Base-by-base conservation (phyloP, 2,329 filamentous ascomycete genomes). In the Aspergillus sergii region DNA sequence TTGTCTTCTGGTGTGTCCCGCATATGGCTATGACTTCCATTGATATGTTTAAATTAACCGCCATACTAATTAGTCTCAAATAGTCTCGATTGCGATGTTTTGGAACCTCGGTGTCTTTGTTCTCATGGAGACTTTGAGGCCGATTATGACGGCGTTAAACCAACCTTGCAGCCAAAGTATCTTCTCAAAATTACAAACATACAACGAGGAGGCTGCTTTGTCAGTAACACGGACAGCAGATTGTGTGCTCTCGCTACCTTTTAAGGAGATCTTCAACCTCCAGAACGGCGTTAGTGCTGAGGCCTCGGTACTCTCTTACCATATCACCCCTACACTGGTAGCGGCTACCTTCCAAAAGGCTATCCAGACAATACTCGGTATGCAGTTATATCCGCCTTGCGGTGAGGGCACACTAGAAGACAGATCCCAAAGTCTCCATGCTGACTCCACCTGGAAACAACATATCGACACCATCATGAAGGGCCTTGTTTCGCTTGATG, bases 81-180 rank as follows among this genome's bases (percentile, higher is more conserved):
- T 6, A 71, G 71, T 69, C 8, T 70, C 65, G 2, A 60, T 71
- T 46, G 48, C 60, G 8, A 60, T 63, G 34, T 67, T 68, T 16
- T 72, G 71, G 71, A 62, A 66, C 21, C 59, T 71, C 9, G 69
- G 69, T 1, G 48, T 68, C 2, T 65, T 72, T 46, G 60, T 67
- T 6, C 36, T 72, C 3, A 61, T 36, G 5, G 65, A 71, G n/a
- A 26, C 45, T 46, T 1, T 69, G 21, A 30, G 62, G 3, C 53
- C 67, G 11, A 53, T 59, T 21, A 19, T 26, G 16, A 34, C 3
- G 4, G n/a, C 6, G 36, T 1, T 9, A 11, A 9, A 19, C 23
- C 32, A n/a, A 5, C 10, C 21, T 11, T 55, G 21, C 10, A 39
- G 12, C 14, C 32, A 10, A 11, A 21, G 14, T 36, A 6, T 50